A percentile compares a stretch with the other conserved stretches of the same genome.
Conservation (phyloP, 768 basidiomycete species). For the Tylopilus sp. region DNA sequence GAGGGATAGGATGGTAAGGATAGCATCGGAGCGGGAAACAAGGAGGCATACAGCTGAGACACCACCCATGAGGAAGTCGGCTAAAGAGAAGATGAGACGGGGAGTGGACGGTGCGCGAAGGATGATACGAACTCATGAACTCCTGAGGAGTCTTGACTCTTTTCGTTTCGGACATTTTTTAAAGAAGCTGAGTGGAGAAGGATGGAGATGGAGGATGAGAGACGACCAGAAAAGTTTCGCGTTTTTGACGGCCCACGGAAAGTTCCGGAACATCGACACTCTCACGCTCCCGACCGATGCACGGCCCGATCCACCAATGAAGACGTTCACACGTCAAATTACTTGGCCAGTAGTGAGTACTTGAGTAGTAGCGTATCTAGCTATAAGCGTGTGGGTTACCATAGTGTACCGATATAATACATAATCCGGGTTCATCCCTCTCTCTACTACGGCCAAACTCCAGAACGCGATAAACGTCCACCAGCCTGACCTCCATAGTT, state of each 20-base stretch:
- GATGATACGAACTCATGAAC: slow-evolving; percentile 60
- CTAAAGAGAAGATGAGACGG: slow-evolving; percentile 37
- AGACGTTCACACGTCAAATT: slow-evolving; percentile 1
- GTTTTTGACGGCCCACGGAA: slow-evolving; percentile 35
- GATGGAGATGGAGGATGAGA: slow-evolving; percentile 43
- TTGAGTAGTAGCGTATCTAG: slow-evolving; percentile 4
- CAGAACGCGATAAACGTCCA: slow-evolving; percentile 23
- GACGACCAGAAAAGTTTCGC: slow-evolving; percentile 47
- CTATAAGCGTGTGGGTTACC: slow-evolving; percentile 8
- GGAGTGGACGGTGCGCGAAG: not conserved
- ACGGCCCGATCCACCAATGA: slow-evolving; percentile 10
- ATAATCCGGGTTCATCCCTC: slow-evolving; percentile 5
- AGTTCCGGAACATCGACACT: slow-evolving; percentile 25
- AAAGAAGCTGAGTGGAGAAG: slow-evolving; percentile 47
- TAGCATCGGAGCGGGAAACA: not conserved
- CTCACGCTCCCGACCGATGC: slow-evolving; percentile 29
- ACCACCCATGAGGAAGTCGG: slow-evolving; percentile 96
- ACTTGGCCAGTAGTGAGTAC: slow-evolving; percentile 1
- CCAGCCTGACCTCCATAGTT: slow-evolving; percentile 18
- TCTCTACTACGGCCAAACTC: slow-evolving; percentile 27
- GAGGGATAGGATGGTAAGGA: slow-evolving; percentile 21
- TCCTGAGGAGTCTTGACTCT: slow-evolving; percentile 90
- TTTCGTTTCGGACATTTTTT: slow-evolving; percentile 77
- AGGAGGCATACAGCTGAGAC: slow-evolving; percentile 71
- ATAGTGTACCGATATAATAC: slow-evolving; percentile 13